phyloP scores from a whole-genome alignment of 805 yeast species.

The Sungouiella blattae region DNA sequence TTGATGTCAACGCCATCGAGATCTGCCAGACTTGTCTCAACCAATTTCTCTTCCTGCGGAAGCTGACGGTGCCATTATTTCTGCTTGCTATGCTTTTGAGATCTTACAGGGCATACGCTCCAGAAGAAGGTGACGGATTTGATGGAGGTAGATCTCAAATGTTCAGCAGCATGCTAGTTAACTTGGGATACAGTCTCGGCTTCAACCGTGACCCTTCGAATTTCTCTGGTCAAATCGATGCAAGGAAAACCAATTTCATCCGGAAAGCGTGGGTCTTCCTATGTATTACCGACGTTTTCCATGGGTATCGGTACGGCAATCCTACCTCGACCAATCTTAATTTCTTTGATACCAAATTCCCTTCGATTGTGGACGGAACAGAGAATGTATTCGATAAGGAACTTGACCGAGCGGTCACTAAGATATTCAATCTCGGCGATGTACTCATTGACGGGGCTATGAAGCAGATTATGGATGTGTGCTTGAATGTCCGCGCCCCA shows the following conservation, averaged over 20 bases:
- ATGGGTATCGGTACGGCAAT: slow-evolving; percentile 1
- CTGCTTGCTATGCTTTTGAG: background rate
- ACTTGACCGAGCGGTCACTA: background rate
- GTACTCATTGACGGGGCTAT: background rate
- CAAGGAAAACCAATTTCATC: background rate
- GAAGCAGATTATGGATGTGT: background rate
- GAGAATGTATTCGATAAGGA: background rate
- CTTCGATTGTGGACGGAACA: background rate
- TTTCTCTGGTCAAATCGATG: background rate
- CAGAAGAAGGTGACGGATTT: background rate
- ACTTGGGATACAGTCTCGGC: background rate
- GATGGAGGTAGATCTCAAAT: background rate
- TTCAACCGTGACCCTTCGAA: background rate
- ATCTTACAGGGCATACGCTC: background rate
- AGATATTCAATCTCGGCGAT: background rate
- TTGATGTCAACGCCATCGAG: background rate
- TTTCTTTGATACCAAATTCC: background rate
- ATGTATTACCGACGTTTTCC: background rate
- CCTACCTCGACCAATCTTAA: background rate
- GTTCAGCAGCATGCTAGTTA: background rate
- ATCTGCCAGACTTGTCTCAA: background rate
- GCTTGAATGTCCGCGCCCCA: background rate
- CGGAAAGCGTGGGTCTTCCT: background rate
- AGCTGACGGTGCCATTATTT: background rate
- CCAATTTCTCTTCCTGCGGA: background rate